A percentile compares a stretch with the other conserved stretches of the same genome.
These are phyloP conservation scores for Magnolia officinalis DNA, from an alignment of 164 flowering plant genomes.

Conservation along the genomic window DNA sequence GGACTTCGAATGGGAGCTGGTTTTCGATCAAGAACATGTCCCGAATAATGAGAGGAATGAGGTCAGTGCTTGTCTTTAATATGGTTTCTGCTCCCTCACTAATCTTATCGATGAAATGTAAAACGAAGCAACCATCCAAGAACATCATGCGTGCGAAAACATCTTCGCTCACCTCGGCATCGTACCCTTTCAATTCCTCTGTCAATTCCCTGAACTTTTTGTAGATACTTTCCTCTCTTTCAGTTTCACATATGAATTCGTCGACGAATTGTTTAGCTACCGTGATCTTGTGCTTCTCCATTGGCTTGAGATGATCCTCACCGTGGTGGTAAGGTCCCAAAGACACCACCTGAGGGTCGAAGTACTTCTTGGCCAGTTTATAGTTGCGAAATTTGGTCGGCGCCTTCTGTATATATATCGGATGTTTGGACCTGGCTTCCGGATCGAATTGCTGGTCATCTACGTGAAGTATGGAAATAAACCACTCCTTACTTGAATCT, in stretches of 20 bases:
- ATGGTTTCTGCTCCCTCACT: no score
- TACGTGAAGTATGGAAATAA: background rate
- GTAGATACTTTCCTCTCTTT: background rate
- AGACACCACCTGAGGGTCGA: constrained; percentile 13
- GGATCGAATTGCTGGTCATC: background rate
- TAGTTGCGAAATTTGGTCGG: background rate
- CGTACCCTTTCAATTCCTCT: no score
- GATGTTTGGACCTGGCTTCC: background rate
- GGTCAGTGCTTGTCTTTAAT: no score
- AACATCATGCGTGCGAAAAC: no score
- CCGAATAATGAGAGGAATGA: no score
- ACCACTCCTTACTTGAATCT: background rate
- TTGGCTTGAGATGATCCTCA: background rate
- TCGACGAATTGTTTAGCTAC: constrained; percentile 5
- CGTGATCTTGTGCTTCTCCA: constrained; percentile 15
- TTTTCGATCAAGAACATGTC: no score
- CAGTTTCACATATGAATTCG: background rate
- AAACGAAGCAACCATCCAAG: no score
- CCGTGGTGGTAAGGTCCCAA: constrained; percentile 23
- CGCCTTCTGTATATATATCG: background rate
- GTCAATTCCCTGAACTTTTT: background rate
- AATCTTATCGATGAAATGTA: no score
- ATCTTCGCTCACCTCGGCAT: background rate
- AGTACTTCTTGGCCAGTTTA: background rate
- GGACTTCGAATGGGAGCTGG: no score